Percentiles rank a stretch among this genome's conserved stretches.
Evolutionary conservation across 208 protist species (phyloP).

Genomic region (Leptomonas seymouri): DNA sequence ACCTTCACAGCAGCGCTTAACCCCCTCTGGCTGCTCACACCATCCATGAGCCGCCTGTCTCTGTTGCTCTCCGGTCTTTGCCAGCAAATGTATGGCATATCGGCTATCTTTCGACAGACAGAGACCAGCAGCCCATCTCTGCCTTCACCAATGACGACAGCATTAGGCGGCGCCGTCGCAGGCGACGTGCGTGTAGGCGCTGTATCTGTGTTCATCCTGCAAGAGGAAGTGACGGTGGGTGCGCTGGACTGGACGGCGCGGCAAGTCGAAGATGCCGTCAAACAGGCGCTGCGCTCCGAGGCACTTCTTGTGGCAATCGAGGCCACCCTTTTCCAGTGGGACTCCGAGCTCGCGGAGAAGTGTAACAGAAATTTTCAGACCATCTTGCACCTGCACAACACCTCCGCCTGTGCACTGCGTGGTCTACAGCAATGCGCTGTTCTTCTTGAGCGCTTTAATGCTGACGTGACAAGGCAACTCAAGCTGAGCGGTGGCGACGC

Average conservation of each 20-base stretch:
- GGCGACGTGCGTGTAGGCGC: conserved; percentile 10
- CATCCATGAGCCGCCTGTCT: conserved; percentile 21
- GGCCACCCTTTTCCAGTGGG: conserved; percentile 10
- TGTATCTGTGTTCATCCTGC: conserved; percentile 20
- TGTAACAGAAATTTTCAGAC: not conserved
- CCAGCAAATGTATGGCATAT: not conserved
- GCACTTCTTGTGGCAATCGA: conserved; percentile 20
- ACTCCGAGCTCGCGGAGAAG: conserved; percentile 11
- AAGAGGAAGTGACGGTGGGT: conserved; percentile 5
- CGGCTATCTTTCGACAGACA: not conserved
- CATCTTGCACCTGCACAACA: conserved; percentile 25
- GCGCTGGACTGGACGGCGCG: not conserved
- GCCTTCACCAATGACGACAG: not conserved
- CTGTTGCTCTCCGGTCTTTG: conserved; percentile 10
- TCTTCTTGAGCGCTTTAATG: conserved; percentile 20
- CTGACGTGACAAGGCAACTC: conserved; percentile 11
- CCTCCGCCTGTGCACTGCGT: conserved; percentile 20
- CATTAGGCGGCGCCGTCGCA: not conserved
- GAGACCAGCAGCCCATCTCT: not conserved
- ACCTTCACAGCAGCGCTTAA: conserved; percentile 1
- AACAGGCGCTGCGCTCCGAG: conserved; percentile 1
- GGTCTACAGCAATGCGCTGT: conserved; percentile 8
- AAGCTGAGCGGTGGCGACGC: not conserved
- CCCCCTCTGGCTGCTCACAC: conserved; percentile 30
- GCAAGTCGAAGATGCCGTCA: conserved; percentile 11